These are phyloP conservation scores for Alternaria metachromatica DNA, from an alignment of 2,329 filamentous ascomycete genomes.

Conservation along the genomic window DNA sequence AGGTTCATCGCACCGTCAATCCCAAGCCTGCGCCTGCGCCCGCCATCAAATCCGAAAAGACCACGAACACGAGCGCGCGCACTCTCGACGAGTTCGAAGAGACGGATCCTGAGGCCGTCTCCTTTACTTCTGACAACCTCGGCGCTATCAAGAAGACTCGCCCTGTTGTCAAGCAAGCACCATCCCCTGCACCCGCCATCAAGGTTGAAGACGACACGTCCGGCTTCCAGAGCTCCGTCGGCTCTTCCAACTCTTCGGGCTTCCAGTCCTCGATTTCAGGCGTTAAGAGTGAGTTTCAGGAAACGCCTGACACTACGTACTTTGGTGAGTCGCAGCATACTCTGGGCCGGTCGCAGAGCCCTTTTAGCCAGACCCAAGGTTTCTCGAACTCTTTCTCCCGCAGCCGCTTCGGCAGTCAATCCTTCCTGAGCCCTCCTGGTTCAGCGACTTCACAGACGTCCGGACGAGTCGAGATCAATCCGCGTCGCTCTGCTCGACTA, in stretches of 20 bases:
- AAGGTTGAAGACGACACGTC: no score
- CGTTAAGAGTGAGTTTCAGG: background rate
- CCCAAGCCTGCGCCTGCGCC: accelerated
- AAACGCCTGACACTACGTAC: background rate
- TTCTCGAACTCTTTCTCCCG: background rate
- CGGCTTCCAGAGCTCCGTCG: background rate
- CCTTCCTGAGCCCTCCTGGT: background rate
- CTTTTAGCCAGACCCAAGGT: background rate
- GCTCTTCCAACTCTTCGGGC: accelerated
- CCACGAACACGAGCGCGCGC: background rate
- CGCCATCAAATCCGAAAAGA: background rate
- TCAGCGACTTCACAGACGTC: background rate
- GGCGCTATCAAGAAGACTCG: no score
- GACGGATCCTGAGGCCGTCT: background rate
- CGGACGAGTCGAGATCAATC: background rate
- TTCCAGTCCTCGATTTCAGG: background rate
- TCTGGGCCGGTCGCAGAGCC: background rate
- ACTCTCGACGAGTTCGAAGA: background rate
- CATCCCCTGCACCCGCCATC: background rate
- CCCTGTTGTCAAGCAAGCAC: accelerated
- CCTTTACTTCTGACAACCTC: background rate
- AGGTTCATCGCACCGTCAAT: background rate
- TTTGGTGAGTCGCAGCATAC: background rate
- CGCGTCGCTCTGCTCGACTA: background rate
- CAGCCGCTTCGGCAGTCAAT: background rate